A percentile compares a stretch with the other conserved stretches of the same genome.
Evolutionary conservation across 2,329 filamentous ascomycete species (phyloP).

Genomic region (Pseudogymnoascus sp.): DNA sequence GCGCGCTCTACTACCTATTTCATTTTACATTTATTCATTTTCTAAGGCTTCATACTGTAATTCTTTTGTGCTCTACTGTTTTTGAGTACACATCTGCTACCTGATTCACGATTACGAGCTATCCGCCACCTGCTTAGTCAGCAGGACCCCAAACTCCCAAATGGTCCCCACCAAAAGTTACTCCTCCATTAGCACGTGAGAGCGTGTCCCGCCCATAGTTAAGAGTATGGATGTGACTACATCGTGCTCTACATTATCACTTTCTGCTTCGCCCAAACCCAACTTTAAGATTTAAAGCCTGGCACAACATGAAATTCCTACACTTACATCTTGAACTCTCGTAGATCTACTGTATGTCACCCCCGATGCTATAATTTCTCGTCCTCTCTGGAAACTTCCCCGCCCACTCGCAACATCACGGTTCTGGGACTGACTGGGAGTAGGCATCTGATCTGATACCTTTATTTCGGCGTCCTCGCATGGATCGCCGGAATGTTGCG

Average conservation of each 20-base stretch:
- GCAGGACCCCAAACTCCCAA: not conserved
- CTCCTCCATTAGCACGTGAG: conserved; percentile 2
- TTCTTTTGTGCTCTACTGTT: not conserved
- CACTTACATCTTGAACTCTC: not conserved
- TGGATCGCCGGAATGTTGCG: conserved; percentile 31
- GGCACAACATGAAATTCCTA: not conserved
- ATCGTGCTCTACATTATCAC: not conserved
- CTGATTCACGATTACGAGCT: not conserved
- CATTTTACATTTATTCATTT: not conserved
- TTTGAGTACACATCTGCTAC: not conserved
- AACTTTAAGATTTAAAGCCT: not conserved
- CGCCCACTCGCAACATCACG: not conserved
- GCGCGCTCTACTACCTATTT: not conserved
- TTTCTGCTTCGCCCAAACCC: not conserved
- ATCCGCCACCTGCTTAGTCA: conserved; percentile 3
- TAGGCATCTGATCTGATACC: not conserved
- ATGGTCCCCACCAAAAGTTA: not conserved
- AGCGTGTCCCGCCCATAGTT: not conserved
- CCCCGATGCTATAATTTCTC: not conserved
- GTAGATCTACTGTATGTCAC: conserved; percentile 5
- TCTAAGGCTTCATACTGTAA: not conserved
- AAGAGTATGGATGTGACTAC: not conserved
- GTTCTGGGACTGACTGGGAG: not conserved
- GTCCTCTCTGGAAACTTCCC: not conserved
- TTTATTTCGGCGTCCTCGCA: conserved; percentile 15